phyloP scores from a whole-genome alignment of 2,329 filamentous ascomycete genomes.

The Beauveria brongniartii region DNA sequence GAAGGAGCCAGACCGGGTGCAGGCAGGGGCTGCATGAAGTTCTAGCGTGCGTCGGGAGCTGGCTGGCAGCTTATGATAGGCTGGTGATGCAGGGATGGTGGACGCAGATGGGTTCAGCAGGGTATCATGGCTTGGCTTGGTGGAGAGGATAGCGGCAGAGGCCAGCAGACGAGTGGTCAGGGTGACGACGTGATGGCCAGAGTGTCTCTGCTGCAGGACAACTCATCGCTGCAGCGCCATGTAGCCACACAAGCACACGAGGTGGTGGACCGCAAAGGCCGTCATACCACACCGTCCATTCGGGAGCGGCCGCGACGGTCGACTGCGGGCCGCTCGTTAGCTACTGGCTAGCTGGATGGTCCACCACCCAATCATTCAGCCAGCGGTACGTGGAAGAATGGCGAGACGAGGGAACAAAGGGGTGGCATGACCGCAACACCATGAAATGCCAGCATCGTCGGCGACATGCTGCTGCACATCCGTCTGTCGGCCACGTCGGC shows the following conservation, averaged over 20 bases:
- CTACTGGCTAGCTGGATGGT: not conserved
- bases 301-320: slow-evolving; percentile 10
- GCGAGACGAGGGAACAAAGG: not conserved
- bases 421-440: not conserved
- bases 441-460: not conserved
- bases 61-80: slow-evolving; percentile 8
- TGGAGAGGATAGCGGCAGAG: slow-evolving; percentile 3
- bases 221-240: slow-evolving; percentile 12
- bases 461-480: not conserved
- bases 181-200: slow-evolving; percentile 5
- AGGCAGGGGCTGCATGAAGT: slow-evolving; percentile 8
- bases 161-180: not conserved
- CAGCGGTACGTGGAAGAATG: not conserved
- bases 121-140: slow-evolving; percentile 10
- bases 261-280: not conserved
- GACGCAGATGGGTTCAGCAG: slow-evolving; percentile 6
- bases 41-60: not conserved
- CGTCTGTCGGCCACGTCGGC: slow-evolving; percentile 1
- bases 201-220: slow-evolving; percentile 12
- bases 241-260: not conserved
- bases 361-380: not conserved
- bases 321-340: slow-evolving; percentile 10
- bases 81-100: not conserved
- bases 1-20: slow-evolving; percentile 3
- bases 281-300: not conserved